Conservation (phyloP, 2,329 filamentous ascomycete species). For the Xylariaceae sp. region DNA sequence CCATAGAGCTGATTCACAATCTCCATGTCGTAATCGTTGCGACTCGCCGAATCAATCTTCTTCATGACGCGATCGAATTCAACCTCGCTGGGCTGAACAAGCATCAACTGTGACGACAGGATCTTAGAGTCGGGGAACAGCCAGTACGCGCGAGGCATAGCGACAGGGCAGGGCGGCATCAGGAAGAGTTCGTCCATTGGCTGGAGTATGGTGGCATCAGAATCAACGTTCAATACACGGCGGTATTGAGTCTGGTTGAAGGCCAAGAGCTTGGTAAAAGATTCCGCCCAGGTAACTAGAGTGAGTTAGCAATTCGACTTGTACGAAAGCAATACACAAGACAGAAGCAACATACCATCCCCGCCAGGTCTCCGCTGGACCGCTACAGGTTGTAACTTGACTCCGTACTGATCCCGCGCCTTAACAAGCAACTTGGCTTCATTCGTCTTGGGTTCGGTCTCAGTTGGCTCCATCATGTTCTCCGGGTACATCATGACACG, state of each 20-base stretch:
- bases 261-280: slow-evolving; percentile 62
- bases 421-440: slow-evolving; percentile 37
- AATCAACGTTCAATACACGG: slow-evolving; percentile 50
- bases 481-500: slow-evolving; percentile 44
- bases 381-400: slow-evolving; percentile 40
- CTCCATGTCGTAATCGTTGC: slow-evolving; percentile 59
- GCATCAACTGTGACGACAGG: slow-evolving; percentile 57
- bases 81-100: slow-evolving; percentile 51
- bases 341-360: slow-evolving; percentile 33
- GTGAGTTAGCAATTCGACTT: slow-evolving; percentile 5
- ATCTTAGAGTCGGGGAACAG: slow-evolving; percentile 47
- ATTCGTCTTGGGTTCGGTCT: slow-evolving; percentile 25
- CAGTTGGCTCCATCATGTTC: slow-evolving; percentile 33
- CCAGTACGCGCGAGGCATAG: slow-evolving; percentile 71
- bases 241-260: slow-evolving; percentile 61
- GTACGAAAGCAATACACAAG: background rate
- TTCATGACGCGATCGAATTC: slow-evolving; percentile 42
- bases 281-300: slow-evolving; percentile 54
- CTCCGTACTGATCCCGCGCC: slow-evolving; percentile 41
- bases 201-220: slow-evolving; percentile 58
- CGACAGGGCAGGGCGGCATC: slow-evolving; percentile 54
- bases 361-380: slow-evolving; percentile 35
- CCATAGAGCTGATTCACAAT: slow-evolving; percentile 58
- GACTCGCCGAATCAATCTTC: slow-evolving; percentile 30
- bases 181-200: slow-evolving; percentile 68